Conservation (phyloP, 2,329 filamentous ascomycete genomes). For the Ophiognomonia clavigignenti-juglandacearum region DNA sequence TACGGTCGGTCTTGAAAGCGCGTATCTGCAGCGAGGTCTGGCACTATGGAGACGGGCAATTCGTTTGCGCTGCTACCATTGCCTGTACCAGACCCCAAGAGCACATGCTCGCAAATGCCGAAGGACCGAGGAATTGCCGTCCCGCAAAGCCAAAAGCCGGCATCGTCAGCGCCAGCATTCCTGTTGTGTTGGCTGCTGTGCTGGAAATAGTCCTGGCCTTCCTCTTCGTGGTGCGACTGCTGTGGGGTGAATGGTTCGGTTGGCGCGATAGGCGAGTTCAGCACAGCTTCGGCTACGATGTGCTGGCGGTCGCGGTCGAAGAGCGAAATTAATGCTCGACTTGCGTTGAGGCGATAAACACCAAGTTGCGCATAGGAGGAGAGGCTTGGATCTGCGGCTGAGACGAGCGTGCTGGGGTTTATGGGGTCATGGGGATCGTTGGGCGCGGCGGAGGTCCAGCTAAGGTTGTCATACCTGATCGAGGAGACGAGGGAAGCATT, state of each 20-base stretch:
- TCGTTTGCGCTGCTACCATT: background rate
- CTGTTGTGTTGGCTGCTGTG: background rate
- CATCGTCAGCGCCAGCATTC: constrained; percentile 1
- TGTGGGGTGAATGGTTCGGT: background rate
- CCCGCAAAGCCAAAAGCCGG: constrained; percentile 23
- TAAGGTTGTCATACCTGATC: constrained; percentile 19
- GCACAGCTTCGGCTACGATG: constrained; percentile 46
- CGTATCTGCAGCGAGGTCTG: constrained; percentile 28
- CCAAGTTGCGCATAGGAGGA: constrained; percentile 47
- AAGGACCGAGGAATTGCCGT: constrained; percentile 25
- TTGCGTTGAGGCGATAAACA: constrained; percentile 35
- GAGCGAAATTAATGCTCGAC: constrained; percentile 43
- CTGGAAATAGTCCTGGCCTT: background rate
- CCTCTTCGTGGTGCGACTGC: background rate
- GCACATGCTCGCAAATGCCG: constrained; percentile 27
- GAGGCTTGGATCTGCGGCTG: constrained; percentile 32
- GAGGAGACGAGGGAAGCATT: too few relatives aligned
- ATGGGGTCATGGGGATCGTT: constrained; percentile 11
- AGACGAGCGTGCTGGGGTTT: constrained; percentile 14
- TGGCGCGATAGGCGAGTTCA: constrained; percentile 30
- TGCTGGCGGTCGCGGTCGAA: constrained; percentile 45
- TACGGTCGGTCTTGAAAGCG: constrained; percentile 25
- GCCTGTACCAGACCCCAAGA: constrained; percentile 11
- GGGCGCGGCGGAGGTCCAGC: constrained; percentile 15
- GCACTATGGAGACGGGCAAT: constrained; percentile 29